Conservation (phyloP, 495 filamentous ascomycete genomes). For the Chaetomidium leptoderma region DNA sequence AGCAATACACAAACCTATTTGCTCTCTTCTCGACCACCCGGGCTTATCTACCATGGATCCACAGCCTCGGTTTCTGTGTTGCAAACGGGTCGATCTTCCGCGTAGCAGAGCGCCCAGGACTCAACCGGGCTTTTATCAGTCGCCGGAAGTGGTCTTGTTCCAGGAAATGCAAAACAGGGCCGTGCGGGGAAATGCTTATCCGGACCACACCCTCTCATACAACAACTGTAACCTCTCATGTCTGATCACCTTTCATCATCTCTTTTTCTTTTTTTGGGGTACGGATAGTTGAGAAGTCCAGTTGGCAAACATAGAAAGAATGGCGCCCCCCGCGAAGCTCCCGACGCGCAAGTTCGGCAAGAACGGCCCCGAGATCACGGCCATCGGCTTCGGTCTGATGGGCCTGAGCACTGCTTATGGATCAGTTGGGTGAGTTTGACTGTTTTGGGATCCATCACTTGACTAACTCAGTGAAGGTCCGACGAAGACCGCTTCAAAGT, state of each 20-base stretch:
- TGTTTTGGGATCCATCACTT: not conserved
- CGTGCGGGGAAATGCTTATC: not conserved
- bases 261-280: not conserved
- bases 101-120: not conserved
- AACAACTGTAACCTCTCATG: not conserved
- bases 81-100: not conserved
- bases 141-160: not conserved
- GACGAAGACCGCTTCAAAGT: conserved; percentile 47
- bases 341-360: conserved; percentile 46
- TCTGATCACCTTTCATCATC: not conserved
- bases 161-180: not conserved
- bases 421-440: conserved; percentile 20
- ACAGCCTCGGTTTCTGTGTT: not conserved
- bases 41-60: too few relatives aligned
- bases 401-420: conserved; percentile 50
- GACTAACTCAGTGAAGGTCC: conserved; percentile 13
- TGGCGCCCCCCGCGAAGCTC: conserved; percentile 21
- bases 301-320: too few relatives aligned
- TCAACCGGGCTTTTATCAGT: conserved; percentile 3
- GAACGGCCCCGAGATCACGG: conserved; percentile 51
- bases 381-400: conserved; percentile 55
- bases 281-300: too few relatives aligned
- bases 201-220: not conserved
- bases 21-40: too few relatives aligned
- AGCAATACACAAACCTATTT: too few relatives aligned